Evolutionary conservation across 495 filamentous ascomycete genomes (phyloP), one percentile per base, ranked within the genome.

Genomic region (Talaromyces ruber): DNA sequence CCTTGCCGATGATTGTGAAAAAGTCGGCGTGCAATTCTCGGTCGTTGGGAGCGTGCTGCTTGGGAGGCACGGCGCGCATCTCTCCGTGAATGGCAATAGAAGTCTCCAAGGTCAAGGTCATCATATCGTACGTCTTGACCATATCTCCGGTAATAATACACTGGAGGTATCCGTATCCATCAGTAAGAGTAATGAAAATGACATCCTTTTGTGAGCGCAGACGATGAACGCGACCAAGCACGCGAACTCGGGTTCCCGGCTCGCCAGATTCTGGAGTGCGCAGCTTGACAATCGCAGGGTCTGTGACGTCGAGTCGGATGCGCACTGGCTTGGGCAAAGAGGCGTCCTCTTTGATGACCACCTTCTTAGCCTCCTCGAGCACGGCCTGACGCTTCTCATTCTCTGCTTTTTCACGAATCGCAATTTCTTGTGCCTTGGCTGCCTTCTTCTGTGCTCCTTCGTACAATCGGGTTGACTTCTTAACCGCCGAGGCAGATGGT

Each of bases 11-110:
- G 68, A 98, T 84, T 72, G 86, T 85, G 79, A 87, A 98, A 79
- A 90, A 98, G 71, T 99, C 94, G 62, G 90, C 95, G 64, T 96
- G 92, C 52, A 99, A 81, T 74, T 99, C 94, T 58, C 96, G 90
- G 81, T 87, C 78, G 73, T 91, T 87, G 53, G 91, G 91, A 4
- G 95, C 95, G 57, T 87, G 83, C 64, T 88, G 83, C 64, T 88
- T 91, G 28, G 82, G 80, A 2, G 88, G 94, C 9, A 97, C 86
- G 62, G 88, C 85, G 68, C 83, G 84, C 86, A 99, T 88, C 79
- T 97, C 90, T 65, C 94, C 94, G 65, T 86, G 87, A 26, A 98
- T 81, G 61, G 88, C 85, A 63, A 99, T 86, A 32, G 92, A 92
- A 22, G 93, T 96, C 73, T 93, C 95, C 60, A 88, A 85, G 29